Conservation (phyloP, 805 yeast genomes). For the Metschnikowia vanudenii region DNA sequence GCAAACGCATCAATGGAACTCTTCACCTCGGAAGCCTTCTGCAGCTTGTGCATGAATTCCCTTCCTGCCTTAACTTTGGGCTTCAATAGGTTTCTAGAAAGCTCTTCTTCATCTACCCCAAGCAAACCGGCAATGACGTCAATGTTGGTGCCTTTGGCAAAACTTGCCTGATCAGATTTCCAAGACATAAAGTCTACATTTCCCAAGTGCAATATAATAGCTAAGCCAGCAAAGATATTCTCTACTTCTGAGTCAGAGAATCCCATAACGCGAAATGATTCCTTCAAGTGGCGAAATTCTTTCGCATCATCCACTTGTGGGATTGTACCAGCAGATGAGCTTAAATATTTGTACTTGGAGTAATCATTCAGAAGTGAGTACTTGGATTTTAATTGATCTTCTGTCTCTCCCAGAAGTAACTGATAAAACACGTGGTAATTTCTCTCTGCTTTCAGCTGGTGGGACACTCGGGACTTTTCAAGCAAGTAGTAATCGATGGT, state of each 20-base stretch:
- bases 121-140: constrained; percentile 56
- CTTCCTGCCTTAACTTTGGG: constrained; percentile 91
- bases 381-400: constrained; percentile 39
- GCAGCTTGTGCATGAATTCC: constrained; percentile 78
- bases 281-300: constrained; percentile 61
- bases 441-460: constrained; percentile 73
- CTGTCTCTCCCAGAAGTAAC: constrained; percentile 63
- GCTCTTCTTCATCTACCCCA: constrained; percentile 55
- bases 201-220: constrained; percentile 82
- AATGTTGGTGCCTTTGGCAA: constrained; percentile 51
- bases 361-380: constrained; percentile 43
- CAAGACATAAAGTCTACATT: constrained; percentile 70
- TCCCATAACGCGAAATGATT: constrained; percentile 74
- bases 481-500: constrained; percentile 90
- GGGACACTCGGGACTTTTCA: constrained; percentile 89
- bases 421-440: constrained; percentile 95
- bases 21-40: constrained; percentile 76
- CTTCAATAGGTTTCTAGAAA: constrained; percentile 58
- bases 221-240: constrained; percentile 62
- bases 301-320: constrained; percentile 72
- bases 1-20: constrained; percentile 84
- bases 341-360: constrained; percentile 51
- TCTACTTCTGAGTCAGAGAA: constrained; percentile 54
- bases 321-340: constrained; percentile 52
- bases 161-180: constrained; percentile 73